Base-by-base conservation (phyloP, 306 rosid species). In the Acacia confusa region DNA sequence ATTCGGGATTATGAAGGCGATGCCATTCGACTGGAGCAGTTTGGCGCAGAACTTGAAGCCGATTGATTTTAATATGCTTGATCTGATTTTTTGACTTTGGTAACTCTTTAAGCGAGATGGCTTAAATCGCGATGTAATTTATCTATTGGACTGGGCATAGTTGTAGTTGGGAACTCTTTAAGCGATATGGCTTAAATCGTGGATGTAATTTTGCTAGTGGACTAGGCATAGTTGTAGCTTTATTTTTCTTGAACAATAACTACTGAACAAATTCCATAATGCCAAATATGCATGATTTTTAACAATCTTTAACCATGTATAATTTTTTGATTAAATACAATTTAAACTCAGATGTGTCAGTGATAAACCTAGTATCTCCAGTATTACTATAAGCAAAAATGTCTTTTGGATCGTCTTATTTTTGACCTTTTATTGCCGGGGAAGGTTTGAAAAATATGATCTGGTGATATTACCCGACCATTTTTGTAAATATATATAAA, bases 31-130 rank as follows among this genome's bases (percentile, higher is more conserved):
- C 76, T 96, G 82, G 97, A 93, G 88, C 97, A 91, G 87, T 96
- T 92, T 84, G 94, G 94, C 11, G 84, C 95, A 0, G 99, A 96
- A 87, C 98, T 96, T 34, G 99, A 96, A 90, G 94, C 91, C 40
- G 97, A 96, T 28, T 89, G 78, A 87, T 45, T 76, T 48, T 40
- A 7, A 32, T 38, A 41, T 52, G 6, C 45, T 74, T 52, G 30
- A 55, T 53, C 75, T 78, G 72, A 76, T 76, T 20, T 57, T 22
- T 36, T 43, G 13, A 9, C 41, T 13, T 32, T 6, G 22, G 28
- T 25, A 64, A 38, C 71, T 81, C 81, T 70, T 43, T 27, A 34
- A 53, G 57, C 28, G 63, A 34, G 61, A 27, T 12, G 43, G 43
- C 82, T 48, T 48, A 4, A 48, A 5, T 4, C 5, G 7, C 7